Percentiles rank a stretch among this genome's conserved stretches.
phyloP scores from a whole-genome alignment of 441 rosid genomes.

The Gossypium schwendimanii region DNA sequence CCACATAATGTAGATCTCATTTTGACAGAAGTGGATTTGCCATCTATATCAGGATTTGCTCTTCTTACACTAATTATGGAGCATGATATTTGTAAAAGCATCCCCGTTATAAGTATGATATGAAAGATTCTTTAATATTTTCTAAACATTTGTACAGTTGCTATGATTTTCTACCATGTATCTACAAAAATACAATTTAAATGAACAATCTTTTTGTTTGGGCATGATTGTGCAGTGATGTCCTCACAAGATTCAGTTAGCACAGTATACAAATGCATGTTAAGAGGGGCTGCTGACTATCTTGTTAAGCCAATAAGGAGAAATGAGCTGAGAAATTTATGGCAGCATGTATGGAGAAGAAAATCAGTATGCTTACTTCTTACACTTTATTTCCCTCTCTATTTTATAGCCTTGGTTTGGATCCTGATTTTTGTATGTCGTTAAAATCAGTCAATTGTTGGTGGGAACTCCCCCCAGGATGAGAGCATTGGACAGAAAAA shows the following conservation, averaged over 20 bases:
- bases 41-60: constrained; percentile 78
- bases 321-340: constrained; percentile 81
- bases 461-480: constrained; percentile 39
- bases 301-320: constrained; percentile 93
- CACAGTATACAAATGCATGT: constrained; percentile 86
- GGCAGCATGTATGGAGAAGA: constrained; percentile 99
- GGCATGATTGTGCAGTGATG: constrained; percentile 71
- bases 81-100: constrained; percentile 77
- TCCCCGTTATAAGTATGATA: constrained; percentile 86
- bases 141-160: not conserved
- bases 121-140: not conserved
- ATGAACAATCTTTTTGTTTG: constrained; percentile 3
- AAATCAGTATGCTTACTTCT: constrained; percentile 48
- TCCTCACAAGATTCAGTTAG: constrained; percentile 73
- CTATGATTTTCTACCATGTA: not conserved
- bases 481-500: constrained; percentile 68
- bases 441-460: constrained; percentile 32
- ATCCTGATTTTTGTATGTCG: not conserved
- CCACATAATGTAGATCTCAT: constrained; percentile 63
- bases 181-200: not conserved
- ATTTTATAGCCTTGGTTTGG: not conserved
- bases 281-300: constrained; percentile 88
- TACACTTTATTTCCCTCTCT: not conserved
- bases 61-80: constrained; percentile 79
- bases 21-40: constrained; percentile 81